Percentiles rank a stretch among this genome's conserved stretches.
Conservation (phyloP, 176 grass and related monocot genomes). For the Paspalum notatum region DNA sequence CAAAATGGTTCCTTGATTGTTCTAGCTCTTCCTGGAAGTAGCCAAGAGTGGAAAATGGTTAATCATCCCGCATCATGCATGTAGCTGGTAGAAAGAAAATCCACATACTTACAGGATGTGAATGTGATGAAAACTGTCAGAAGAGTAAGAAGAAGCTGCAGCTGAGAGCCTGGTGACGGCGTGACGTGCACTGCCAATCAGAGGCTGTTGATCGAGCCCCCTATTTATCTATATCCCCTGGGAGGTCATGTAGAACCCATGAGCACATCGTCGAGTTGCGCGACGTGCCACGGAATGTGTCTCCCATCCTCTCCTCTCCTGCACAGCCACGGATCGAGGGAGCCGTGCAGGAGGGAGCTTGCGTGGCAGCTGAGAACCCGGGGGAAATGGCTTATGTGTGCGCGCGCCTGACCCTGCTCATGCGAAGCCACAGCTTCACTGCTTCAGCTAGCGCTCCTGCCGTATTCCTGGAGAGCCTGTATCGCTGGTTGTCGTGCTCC, state of each 20-base stretch:
- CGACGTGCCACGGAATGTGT: background rate
- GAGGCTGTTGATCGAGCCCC: background rate
- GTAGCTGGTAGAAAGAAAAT: background rate
- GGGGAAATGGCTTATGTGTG: slow-evolving; percentile 54
- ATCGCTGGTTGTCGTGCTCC: background rate
- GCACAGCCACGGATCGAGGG: background rate
- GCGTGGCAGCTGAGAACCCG: slow-evolving; percentile 53
- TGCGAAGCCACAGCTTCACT: slow-evolving; percentile 30
- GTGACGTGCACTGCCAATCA: background rate
- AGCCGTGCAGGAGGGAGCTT: slow-evolving; percentile 36
- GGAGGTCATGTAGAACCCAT: slow-evolving; percentile 50
- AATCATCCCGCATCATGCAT: background rate
- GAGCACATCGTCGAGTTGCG: background rate
- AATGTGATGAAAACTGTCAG: background rate
- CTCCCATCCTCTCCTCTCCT: background rate
- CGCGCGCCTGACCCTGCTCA: slow-evolving; percentile 24
- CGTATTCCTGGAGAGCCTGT: background rate
- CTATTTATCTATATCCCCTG: slow-evolving; percentile 12
- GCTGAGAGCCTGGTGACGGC: background rate
- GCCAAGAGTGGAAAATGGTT: background rate
- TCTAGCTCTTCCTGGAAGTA: background rate
- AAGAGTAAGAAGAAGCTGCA: background rate
- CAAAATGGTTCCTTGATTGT: background rate
- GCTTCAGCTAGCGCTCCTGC: too few species aligned
- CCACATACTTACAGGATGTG: slow-evolving; percentile 26